phyloP scores from a whole-genome alignment of 2,329 filamentous ascomycete species.

The Monilinia polystroma region DNA sequence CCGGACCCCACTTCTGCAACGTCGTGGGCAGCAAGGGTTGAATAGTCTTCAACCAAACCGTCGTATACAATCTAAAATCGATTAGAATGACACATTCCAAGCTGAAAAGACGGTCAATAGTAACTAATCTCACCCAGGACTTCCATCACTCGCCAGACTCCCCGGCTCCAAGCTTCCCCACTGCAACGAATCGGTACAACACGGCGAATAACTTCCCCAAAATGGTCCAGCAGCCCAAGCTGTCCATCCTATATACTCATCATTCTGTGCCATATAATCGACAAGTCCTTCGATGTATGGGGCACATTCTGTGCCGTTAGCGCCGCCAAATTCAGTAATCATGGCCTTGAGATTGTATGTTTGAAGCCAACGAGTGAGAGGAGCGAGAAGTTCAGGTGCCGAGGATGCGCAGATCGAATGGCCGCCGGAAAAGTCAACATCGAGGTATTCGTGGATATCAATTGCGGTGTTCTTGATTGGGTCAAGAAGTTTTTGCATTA shows the following conservation, averaged over 20 bases:
- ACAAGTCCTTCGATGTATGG: conserved; percentile 46
- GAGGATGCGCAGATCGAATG: conserved; percentile 46
- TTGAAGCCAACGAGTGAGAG: conserved; percentile 48
- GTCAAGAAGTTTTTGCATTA: conserved; percentile 47
- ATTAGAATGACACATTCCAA: not conserved
- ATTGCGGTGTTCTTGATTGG: conserved; percentile 50
- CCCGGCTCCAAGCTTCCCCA: conserved; percentile 50
- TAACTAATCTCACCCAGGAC: conserved; percentile 38
- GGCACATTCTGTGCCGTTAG: conserved; percentile 46
- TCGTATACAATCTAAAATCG: conserved; percentile 4
- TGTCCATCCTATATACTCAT: conserved; percentile 52
- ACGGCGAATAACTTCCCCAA: conserved; percentile 47
- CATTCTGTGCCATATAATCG: conserved; percentile 49
- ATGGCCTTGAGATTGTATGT: conserved; percentile 49
- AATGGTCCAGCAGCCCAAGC: conserved; percentile 52
- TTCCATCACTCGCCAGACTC: conserved; percentile 46
- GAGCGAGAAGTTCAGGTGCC: conserved; percentile 44
- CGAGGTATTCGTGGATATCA: conserved; percentile 54
- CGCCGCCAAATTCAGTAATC: conserved; percentile 51
- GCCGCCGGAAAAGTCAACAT: conserved; percentile 48
- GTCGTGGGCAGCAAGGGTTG: conserved; percentile 9
- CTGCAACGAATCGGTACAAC: conserved; percentile 45
- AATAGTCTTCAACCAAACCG: conserved; percentile 8
- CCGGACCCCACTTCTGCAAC: not conserved
- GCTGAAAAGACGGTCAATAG: not conserved